phyloP scores from a whole-genome alignment of 2,329 filamentous ascomycete species.

The Diaporthe velutina region DNA sequence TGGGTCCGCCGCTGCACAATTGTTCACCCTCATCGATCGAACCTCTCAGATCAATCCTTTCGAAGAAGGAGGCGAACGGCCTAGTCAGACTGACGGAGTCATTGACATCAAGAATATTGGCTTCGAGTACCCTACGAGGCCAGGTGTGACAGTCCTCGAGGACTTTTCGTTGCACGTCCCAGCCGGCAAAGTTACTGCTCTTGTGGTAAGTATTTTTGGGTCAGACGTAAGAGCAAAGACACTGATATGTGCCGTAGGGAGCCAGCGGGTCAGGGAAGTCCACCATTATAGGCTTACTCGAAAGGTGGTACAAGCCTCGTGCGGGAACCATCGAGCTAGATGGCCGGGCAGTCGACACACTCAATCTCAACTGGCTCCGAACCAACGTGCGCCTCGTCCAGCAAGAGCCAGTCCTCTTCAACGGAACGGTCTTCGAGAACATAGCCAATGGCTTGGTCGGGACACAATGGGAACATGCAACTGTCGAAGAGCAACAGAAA shows the following conservation, averaged over 20 bases:
- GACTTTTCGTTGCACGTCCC: conserved; percentile 11
- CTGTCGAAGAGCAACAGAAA: conserved; percentile 58
- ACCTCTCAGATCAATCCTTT: not conserved
- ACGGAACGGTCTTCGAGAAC: conserved; percentile 62
- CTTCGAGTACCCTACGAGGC: conserved; percentile 5
- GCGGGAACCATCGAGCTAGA: conserved; percentile 47
- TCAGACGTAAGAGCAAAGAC: not conserved
- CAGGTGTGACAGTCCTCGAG: not conserved
- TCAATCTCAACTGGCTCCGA: conserved; percentile 49
- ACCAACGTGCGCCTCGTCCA: conserved; percentile 49
- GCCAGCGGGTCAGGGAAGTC: conserved; percentile 61
- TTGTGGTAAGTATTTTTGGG: not conserved
- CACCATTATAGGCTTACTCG: conserved; percentile 62
- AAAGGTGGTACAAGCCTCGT: conserved; percentile 63
- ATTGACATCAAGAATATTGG: not conserved
- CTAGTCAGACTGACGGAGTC: not conserved
- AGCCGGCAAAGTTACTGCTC: conserved; percentile 5
- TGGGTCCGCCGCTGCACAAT: not conserved
- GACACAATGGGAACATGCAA: conserved; percentile 53
- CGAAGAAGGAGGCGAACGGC: not conserved
- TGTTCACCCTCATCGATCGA: conserved; percentile 1
- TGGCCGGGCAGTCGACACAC: conserved; percentile 43
- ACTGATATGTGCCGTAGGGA: conserved; percentile 48
- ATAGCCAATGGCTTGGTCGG: conserved; percentile 62
- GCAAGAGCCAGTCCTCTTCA: conserved; percentile 55